These are phyloP conservation scores for Neurospora sp. DNA, from an alignment of 495 filamentous ascomycete genomes.

Conservation along the genomic window DNA sequence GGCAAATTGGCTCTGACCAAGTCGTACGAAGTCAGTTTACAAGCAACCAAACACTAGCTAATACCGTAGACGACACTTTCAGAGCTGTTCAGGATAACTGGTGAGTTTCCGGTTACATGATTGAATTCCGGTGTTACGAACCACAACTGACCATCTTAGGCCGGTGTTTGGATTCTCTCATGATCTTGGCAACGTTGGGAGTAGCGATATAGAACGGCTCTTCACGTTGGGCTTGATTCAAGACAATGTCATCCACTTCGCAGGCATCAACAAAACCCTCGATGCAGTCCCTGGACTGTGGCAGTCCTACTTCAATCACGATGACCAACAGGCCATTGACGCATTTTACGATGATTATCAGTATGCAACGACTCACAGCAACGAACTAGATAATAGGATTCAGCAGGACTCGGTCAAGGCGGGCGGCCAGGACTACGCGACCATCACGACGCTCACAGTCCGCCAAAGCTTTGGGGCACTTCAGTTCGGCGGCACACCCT, in stretches of 20 bases:
- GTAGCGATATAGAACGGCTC: conserved; percentile 31
- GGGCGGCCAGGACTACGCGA: conserved; percentile 60
- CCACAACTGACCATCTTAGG: conserved; percentile 21
- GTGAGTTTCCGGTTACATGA: conserved; percentile 14
- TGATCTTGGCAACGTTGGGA: conserved; percentile 44
- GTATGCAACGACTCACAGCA: conserved; percentile 41
- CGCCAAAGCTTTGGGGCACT: conserved; percentile 85
- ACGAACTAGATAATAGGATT: conserved; percentile 59
- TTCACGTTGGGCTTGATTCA: conserved; percentile 73
- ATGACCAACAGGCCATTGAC: conserved; percentile 45
- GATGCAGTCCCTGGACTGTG: conserved; percentile 65
- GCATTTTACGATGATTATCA: conserved; percentile 68
- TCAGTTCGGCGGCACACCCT: conserved; percentile 67
- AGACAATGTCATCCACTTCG: conserved; percentile 67
- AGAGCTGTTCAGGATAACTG: conserved; percentile 63
- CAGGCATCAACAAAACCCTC: conserved; percentile 56
- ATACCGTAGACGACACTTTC: conserved; percentile 55
- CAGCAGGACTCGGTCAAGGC: conserved; percentile 58
- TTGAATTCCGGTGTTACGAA: background rate
- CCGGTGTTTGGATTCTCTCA: conserved; percentile 88
- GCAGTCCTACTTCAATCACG: conserved; percentile 51
- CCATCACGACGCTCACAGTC: conserved; percentile 74
- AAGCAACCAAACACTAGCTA: conserved; percentile 48
- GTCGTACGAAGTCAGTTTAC: conserved; percentile 58
- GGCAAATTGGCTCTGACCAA: conserved; percentile 60